These are phyloP conservation scores for Hyaloraphidium curvatum DNA, from an alignment of 192 early-diverging fungal species.

Conservation along the genomic window DNA sequence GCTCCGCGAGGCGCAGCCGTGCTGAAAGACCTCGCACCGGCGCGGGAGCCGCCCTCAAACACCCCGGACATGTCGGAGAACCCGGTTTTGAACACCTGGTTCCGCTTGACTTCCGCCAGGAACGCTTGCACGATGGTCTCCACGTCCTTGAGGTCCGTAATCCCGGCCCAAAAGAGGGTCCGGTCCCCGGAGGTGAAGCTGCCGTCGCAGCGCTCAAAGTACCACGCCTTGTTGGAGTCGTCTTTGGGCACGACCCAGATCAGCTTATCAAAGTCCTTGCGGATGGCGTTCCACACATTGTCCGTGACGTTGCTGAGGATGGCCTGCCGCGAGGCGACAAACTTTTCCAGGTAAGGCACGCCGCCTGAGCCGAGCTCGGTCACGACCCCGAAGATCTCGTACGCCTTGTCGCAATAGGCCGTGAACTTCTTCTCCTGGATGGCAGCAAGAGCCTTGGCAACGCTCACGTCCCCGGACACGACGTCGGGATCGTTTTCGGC, in stretches of 20 bases:
- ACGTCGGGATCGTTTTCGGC: conserved; percentile 52
- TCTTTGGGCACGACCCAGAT: conserved; percentile 62
- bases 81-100: too few species aligned
- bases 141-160: conserved; percentile 62
- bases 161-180: conserved; percentile 86
- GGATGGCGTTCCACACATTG: conserved; percentile 79
- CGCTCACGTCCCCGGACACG: conserved; percentile 9
- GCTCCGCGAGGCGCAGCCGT: conserved; percentile 16
- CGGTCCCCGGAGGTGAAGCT: conserved; percentile 41
- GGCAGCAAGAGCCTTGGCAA: too few species aligned
- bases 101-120: conserved; percentile 9
- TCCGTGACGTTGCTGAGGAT: conserved; percentile 90
- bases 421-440: too few species aligned
- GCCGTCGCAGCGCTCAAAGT: conserved; percentile 88
- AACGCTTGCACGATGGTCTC: conserved; percentile 43
- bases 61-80: too few species aligned
- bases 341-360: conserved; percentile 68
- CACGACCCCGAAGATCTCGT: too few species aligned
- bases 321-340: conserved; percentile 68
- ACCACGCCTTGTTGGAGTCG: conserved; percentile 76
- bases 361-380: too few species aligned
- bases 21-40: not conserved
- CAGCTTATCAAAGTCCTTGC: conserved; percentile 60
- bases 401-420: conserved; percentile 33
- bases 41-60: not conserved